A percentile compares a stretch with the other conserved stretches of the same genome.
These are phyloP conservation scores for Xylaria palmicola DNA, from an alignment of 495 filamentous ascomycete species.

Conservation along the genomic window DNA sequence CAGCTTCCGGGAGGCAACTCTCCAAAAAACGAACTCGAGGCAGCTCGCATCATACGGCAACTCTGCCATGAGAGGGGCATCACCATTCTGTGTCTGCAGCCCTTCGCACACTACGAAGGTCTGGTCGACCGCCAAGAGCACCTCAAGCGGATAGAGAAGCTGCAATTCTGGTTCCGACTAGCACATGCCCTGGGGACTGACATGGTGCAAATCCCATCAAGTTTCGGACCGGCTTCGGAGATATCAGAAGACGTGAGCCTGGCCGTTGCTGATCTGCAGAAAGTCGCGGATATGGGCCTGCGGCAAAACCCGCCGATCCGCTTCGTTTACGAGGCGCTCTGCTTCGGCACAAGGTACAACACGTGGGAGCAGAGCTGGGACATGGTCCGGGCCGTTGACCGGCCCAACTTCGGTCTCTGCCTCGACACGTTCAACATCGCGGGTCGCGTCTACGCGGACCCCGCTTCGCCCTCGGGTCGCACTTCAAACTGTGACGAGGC, in stretches of 20 bases:
- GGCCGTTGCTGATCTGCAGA: conserved; percentile 63
- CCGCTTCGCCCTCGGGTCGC: conserved; percentile 51
- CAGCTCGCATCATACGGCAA: conserved; percentile 54
- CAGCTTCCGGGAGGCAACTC: conserved; percentile 30
- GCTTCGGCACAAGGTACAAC: conserved; percentile 71
- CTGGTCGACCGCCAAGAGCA: conserved; percentile 64
- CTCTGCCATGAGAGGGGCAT: conserved; percentile 60
- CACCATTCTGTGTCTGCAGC: conserved; percentile 70
- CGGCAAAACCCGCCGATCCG: conserved; percentile 55
- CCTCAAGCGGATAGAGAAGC: conserved; percentile 57
- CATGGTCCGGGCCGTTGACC: conserved; percentile 62
- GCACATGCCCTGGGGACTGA: conserved; percentile 64
- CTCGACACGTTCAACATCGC: conserved; percentile 83
- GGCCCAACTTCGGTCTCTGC: conserved; percentile 75
- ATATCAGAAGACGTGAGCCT: conserved; percentile 56
- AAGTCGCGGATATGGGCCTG: conserved; percentile 64
- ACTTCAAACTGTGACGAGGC: conserved; percentile 58
- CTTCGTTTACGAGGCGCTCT: conserved; percentile 75
- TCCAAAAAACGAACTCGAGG: conserved; percentile 51
- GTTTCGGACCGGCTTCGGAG: conserved; percentile 60
- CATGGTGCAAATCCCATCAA: conserved; percentile 72
- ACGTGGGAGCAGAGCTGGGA: conserved; percentile 73
- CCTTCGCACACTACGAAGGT: conserved; percentile 79
- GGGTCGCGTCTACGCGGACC: conserved; percentile 72
- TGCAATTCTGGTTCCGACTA: conserved; percentile 67